A percentile compares a stretch with the other conserved stretches of the same genome.
These are phyloP conservation scores for Ophiostoma fasciatum DNA, from an alignment of 2,329 filamentous ascomycete genomes.

Conservation along the genomic window DNA sequence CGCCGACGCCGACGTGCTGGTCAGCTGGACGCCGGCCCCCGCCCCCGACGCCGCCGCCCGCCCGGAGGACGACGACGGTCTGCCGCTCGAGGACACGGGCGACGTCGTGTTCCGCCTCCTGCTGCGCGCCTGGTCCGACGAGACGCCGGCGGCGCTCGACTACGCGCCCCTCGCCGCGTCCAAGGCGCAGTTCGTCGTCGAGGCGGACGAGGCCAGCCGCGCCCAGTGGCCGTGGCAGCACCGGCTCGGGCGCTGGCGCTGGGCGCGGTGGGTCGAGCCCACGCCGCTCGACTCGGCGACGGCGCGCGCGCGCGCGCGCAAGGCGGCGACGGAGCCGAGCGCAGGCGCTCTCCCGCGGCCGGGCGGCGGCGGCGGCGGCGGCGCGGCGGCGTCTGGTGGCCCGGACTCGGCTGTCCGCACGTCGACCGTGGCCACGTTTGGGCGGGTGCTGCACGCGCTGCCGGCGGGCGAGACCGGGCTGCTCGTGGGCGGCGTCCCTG, in stretches of 20 bases:
- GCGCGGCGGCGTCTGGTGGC: no score
- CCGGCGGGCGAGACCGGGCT: background rate
- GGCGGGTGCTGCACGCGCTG: slow-evolving; percentile 30
- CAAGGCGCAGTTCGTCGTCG: slow-evolving; percentile 18
- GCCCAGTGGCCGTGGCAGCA: slow-evolving; percentile 24
- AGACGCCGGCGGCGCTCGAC: slow-evolving; percentile 13
- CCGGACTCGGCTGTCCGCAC: background rate
- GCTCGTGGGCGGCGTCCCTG: background rate
- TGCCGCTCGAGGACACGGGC: slow-evolving; percentile 23
- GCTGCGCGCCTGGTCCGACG: slow-evolving; percentile 18
- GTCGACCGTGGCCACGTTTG: slow-evolving; percentile 28
- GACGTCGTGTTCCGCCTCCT: slow-evolving; percentile 33
- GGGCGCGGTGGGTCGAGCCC: slow-evolving; percentile 11
- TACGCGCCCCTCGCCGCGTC: slow-evolving; percentile 1
- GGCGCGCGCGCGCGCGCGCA: background rate
- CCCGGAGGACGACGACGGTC: no score
- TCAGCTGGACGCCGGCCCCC: slow-evolving; percentile 11
- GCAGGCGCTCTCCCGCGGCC: background rate
- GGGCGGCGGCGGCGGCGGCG: no score
- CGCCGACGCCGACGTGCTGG: slow-evolving; percentile 8
- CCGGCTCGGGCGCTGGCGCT: slow-evolving; percentile 10
- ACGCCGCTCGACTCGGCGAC: background rate
- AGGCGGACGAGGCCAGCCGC: slow-evolving; percentile 16
- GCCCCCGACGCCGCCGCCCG: background rate
- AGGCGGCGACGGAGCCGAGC: background rate